Conservation (phyloP, 176 grass and related monocot species). For the Triticum timopheevii region DNA sequence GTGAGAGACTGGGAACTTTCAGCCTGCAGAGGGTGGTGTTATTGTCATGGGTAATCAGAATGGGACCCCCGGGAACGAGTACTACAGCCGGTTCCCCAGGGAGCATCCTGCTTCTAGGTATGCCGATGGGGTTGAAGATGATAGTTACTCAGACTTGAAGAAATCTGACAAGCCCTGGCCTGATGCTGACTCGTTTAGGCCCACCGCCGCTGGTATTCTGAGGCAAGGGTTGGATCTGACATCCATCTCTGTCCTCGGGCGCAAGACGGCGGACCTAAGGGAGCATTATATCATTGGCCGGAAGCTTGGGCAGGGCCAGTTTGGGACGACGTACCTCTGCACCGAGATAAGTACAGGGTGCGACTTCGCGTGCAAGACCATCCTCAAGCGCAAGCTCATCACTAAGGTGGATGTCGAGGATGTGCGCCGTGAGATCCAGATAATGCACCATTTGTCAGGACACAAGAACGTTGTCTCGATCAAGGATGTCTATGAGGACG, state of each 20-base stretch:
- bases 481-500: conserved; percentile 89
- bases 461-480: conserved; percentile 92
- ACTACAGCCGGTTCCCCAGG: conserved; percentile 34
- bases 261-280: conserved; percentile 58
- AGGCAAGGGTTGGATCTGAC: conserved; percentile 42
- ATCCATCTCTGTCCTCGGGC: conserved; percentile 59
- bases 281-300: conserved; percentile 73
- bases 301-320: conserved; percentile 90
- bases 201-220: conserved; percentile 44
- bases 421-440: conserved; percentile 85
- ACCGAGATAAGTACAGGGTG: conserved; percentile 79
- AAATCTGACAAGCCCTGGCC: conserved; percentile 47
- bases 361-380: conserved; percentile 94
- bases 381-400: conserved; percentile 76
- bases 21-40: conserved; percentile 19
- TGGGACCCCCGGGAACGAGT: conserved; percentile 51
- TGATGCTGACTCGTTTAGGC: conserved; percentile 43
- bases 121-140: conserved; percentile 33
- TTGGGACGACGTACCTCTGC: conserved; percentile 86
- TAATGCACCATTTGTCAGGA: conserved; percentile 92
- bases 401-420: conserved; percentile 83
- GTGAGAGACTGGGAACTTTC: conserved; percentile 36
- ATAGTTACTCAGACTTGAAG: conserved; percentile 38
- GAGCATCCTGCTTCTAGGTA: conserved; percentile 31
- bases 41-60: conserved; percentile 53